Evolutionary conservation across 2,329 filamentous ascomycete genomes (phyloP).

Genomic region (Teratosphaeria nubilosa): DNA sequence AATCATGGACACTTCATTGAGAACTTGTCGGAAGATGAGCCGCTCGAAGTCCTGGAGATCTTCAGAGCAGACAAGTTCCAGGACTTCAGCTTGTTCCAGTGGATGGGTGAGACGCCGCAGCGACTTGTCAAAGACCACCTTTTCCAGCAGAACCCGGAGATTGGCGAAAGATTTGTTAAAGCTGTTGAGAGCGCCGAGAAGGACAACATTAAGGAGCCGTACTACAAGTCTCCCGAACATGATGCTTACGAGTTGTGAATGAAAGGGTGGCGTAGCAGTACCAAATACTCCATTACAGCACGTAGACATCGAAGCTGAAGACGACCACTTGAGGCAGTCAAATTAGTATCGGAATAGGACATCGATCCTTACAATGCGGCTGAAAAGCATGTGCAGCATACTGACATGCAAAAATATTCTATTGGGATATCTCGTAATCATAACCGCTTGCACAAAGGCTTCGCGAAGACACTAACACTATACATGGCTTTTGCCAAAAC

Average conservation of each 20-base stretch:
- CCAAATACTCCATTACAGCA: not conserved
- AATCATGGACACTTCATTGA: slow-evolving; percentile 78
- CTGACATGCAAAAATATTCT: not conserved
- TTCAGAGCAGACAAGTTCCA: slow-evolving; percentile 56
- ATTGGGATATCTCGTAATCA: not conserved
- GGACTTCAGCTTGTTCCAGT: slow-evolving; percentile 65
- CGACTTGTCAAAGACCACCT: slow-evolving; percentile 54
- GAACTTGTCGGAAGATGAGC: slow-evolving; percentile 63
- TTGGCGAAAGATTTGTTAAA: slow-evolving; percentile 52
- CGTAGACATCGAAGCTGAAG: too few relatives aligned
- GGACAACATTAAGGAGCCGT: slow-evolving; percentile 28
- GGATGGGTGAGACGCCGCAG: slow-evolving; percentile 62
- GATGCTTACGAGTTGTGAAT: not conserved
- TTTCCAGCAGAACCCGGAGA: slow-evolving; percentile 52
- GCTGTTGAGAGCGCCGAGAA: slow-evolving; percentile 53
- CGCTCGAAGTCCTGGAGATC: slow-evolving; percentile 66
- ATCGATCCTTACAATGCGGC: too few relatives aligned
- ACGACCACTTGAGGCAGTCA: too few relatives aligned
- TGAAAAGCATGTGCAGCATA: not conserved
- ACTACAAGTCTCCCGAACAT: slow-evolving; percentile 8
- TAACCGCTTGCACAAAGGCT: not conserved
- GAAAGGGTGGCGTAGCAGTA: not conserved
- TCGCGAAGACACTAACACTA: not conserved
- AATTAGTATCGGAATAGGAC: too few relatives aligned
- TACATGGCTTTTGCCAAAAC: not conserved